Conservation (phyloP, 2,329 filamentous ascomycete species). For the Metarhizium guizhouense region DNA sequence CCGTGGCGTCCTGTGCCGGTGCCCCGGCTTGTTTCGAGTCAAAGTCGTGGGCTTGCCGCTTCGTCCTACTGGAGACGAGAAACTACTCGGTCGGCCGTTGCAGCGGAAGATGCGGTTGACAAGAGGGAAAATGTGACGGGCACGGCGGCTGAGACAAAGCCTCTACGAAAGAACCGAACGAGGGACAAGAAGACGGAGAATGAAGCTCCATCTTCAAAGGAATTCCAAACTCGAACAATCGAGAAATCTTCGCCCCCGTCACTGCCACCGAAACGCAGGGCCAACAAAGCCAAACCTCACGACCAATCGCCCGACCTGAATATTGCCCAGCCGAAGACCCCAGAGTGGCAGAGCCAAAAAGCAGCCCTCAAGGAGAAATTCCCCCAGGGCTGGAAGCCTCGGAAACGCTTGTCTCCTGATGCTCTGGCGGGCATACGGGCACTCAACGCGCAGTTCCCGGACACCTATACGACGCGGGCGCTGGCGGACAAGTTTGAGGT, state of each 20-base stretch:
- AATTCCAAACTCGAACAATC: neutral
- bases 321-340: neutral
- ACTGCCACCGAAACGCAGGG: neutral
- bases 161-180: neutral
- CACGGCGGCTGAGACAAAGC: neutral
- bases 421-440: constrained; percentile 83
- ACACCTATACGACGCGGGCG: constrained; percentile 63
- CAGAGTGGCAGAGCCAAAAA: constrained; percentile 68
- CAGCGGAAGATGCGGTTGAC: neutral
- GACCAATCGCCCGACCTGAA: neutral
- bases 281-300: neutral
- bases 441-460: constrained; percentile 67
- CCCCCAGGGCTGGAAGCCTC: constrained; percentile 69
- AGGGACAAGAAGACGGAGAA: neutral
- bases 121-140: neutral
- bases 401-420: constrained; percentile 84
- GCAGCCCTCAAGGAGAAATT: constrained; percentile 69
- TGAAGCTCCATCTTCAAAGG: neutral
- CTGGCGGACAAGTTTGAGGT: constrained; percentile 75
- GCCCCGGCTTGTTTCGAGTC: neutral
- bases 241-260: neutral
- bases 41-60: constrained; percentile 13
- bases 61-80: constrained; percentile 6
- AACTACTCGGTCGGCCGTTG: neutral
- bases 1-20: neutral